Conservation (phyloP, 148 eudicot species). For the Rhododendron ovatum region DNA sequence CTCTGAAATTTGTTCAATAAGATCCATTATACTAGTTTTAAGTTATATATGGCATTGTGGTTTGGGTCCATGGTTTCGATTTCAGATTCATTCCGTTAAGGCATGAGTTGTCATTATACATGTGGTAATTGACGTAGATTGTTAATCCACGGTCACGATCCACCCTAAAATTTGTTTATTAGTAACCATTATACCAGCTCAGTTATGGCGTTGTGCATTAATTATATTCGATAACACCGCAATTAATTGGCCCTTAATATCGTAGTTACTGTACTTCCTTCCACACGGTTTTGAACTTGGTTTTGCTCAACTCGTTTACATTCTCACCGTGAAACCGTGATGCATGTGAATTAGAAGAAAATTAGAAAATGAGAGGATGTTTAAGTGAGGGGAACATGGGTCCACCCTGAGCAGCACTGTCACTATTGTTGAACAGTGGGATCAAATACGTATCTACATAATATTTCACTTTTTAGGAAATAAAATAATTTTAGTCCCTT, state of each 20-base stretch:
- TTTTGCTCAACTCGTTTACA: not conserved
- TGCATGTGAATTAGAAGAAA: not conserved
- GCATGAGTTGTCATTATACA: not conserved
- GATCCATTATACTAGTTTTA: not conserved
- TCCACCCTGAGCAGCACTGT: not conserved
- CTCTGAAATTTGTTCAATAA: not conserved
- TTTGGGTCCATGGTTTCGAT: not conserved
- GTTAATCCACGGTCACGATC: not conserved
- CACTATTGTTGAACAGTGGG: not conserved
- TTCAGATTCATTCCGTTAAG: not conserved
- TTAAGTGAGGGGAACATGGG: not conserved
- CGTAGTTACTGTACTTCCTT: slow-evolving; percentile 3
- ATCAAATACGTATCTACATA: not conserved
- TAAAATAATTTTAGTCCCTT: not conserved
- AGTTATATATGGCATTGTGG: not conserved
- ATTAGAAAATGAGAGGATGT: not conserved
- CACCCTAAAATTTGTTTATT: not conserved
- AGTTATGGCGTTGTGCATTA: not conserved
- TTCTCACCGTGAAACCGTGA: not conserved
- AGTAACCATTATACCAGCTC: not conserved
- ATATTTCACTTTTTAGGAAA: too few relatives aligned
- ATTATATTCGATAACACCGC: slow-evolving; percentile 5
- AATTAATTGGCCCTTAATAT: slow-evolving; percentile 2
- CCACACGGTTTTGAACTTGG: slow-evolving; percentile 8
- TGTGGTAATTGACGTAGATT: not conserved